Percentiles rank a stretch among this genome's conserved stretches.
Conservation (phyloP, 352 stramenopile species). For the Phytopythium mirpurense region DNA sequence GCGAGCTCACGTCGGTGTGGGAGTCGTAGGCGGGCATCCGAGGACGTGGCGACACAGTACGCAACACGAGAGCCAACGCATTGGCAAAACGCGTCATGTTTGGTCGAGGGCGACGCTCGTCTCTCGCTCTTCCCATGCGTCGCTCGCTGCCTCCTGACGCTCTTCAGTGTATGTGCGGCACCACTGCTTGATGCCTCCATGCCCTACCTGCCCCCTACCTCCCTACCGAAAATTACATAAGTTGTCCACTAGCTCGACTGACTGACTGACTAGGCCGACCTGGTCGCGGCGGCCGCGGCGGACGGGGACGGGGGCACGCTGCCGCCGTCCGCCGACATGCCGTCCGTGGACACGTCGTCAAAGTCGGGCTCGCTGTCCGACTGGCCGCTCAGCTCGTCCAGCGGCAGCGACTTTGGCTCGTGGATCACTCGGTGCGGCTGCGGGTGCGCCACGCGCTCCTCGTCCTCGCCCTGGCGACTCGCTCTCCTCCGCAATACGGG, state of each 20-base stretch:
- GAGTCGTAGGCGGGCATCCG: no score
- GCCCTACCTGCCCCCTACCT: no score
- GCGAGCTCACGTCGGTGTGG: conserved; percentile 31
- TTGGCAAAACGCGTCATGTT: no score
- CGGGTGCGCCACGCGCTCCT: conserved; percentile 3
- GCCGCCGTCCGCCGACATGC: conserved; percentile 6
- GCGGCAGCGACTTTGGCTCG: conserved; percentile 3
- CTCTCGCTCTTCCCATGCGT: no score
- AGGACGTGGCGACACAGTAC: no score
- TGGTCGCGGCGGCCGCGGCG: not conserved
- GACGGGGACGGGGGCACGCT: conserved; percentile 4
- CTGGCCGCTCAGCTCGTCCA: conserved; percentile 7
- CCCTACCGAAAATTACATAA: no score
- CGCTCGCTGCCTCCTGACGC: no score
- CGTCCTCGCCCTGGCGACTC: not conserved
- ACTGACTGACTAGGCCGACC: conserved; percentile 8
- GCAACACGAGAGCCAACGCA: no score
- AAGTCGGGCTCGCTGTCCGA: conserved; percentile 9
- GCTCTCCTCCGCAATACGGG: conserved; percentile 1
- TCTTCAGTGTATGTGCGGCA: no score
- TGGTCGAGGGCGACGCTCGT: no score
- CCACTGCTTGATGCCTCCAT: no score
- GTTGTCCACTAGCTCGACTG: no score
- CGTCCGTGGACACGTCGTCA: conserved; percentile 4
- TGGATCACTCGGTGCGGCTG: conserved; percentile 4